These are phyloP conservation scores for Austroboletus rostrupii DNA, from an alignment of 1,284 basidiomycete species.

Conservation along the genomic window DNA sequence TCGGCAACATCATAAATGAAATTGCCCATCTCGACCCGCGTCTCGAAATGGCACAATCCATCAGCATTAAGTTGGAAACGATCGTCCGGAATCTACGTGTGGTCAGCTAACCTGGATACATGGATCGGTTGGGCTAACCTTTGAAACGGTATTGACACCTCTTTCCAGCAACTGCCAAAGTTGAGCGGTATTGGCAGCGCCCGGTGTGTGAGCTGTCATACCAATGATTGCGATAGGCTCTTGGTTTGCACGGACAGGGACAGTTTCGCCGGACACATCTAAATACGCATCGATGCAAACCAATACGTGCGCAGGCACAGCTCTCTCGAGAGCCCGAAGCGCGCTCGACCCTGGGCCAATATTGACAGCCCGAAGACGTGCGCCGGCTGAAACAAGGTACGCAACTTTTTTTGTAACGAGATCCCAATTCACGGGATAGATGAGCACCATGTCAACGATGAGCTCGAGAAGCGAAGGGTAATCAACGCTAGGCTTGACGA, in stretches of 20 bases:
- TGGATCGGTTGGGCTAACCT: conserved; percentile 38
- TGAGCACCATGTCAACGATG: conserved; percentile 57
- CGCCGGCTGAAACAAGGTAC: conserved; percentile 22
- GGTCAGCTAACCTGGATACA: conserved; percentile 5
- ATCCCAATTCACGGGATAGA: conserved; percentile 55
- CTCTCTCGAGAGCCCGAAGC: conserved; percentile 38
- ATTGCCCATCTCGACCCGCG: conserved; percentile 58
- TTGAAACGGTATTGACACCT: conserved; percentile 54
- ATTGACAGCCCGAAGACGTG: conserved; percentile 42
- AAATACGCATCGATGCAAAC: conserved; percentile 31
- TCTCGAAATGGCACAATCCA: conserved; percentile 32
- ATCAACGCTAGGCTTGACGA: conserved; percentile 24
- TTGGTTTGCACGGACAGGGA: conserved; percentile 25
- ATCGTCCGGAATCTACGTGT: conserved; percentile 50
- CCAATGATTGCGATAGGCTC: conserved; percentile 67
- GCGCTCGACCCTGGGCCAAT: conserved; percentile 52
- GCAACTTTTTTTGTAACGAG: conserved; percentile 34
- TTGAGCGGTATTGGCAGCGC: conserved; percentile 42
- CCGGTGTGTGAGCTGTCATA: conserved; percentile 65
- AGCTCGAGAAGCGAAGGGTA: conserved; percentile 39
- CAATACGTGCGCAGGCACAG: conserved; percentile 26
- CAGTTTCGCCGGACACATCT: conserved; percentile 2
- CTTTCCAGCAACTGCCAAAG: conserved; percentile 59
- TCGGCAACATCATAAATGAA: conserved; percentile 54
- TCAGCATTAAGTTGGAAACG: conserved; percentile 46